Base-by-base conservation (phyloP, 1,284 basidiomycete species). In the Stereum hirsutum region DNA sequence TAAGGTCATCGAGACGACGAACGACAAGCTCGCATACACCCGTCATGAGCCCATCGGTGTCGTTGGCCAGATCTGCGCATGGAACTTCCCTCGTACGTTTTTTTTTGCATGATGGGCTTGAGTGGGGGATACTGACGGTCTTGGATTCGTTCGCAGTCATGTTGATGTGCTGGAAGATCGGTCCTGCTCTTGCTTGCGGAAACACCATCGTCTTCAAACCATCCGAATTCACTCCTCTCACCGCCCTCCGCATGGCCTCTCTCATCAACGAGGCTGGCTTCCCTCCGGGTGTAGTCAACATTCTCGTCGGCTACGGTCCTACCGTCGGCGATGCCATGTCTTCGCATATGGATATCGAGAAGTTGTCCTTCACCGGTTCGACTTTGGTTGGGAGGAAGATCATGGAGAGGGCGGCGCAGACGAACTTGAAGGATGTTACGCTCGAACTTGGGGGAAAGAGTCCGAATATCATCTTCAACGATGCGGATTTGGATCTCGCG, bases 1-100 rank as follows among this genome's bases (percentile, higher is more conserved):
- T 17, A 78, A 90, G 61, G 75, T 75, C 43, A 82, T 92, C 55
- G 82, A 87, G 76, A 86, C 82, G 34, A 66, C 72, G 49, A 75
- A 86, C 54, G 63, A 56, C 43, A 90, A 88, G 62, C 67, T 92
- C 45, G 73, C 70, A 4, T 93, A 89, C 66, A 89, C 89, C 14
- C 74, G 82, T 24, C 90, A 96, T 61, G 94, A 98, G 64, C 93
- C 95, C 14, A 84, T 96, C 54, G 95, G 94, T 53, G 92, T 97
- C 46, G 76, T 81, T 20, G 75, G 86, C 38, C 87, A 90, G 66
- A 92, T 93, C 60, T 89, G 91, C 53, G 85, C 84, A 17, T 89
- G 86, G 74, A 81, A 81, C 62, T 81, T 81, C 62, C 79, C 79
- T 50, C 59, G 78, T 80, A 55, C 47, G 75, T 57, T 0, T n/a